phyloP scores from a whole-genome alignment of 148 eudicot species.

The Cornus florida region DNA sequence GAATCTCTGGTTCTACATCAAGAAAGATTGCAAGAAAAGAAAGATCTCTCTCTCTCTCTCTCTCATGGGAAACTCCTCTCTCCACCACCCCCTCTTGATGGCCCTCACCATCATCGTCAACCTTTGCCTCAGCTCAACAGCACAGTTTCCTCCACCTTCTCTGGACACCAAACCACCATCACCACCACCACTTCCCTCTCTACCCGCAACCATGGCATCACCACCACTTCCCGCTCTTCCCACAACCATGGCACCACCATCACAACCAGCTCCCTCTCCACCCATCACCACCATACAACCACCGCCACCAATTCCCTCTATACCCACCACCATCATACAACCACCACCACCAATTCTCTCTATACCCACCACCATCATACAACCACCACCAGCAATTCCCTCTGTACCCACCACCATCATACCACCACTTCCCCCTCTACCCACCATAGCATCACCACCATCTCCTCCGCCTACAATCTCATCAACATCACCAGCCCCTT shows the following conservation, averaged over 20 bases:
- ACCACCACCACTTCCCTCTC: constrained; percentile 4
- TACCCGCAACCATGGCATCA: background rate
- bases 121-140: constrained; percentile 14
- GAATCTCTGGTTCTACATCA: background rate
- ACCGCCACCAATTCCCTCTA: no score
- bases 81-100: constrained; percentile 8
- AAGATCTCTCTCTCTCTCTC: background rate
- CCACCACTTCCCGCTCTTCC: constrained; percentile 17
- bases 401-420: background rate
- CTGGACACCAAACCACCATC: background rate
- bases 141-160: background rate
- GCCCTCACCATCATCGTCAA: constrained; percentile 7
- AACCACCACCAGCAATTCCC: constrained; percentile 3
- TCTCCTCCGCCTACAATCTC: background rate
- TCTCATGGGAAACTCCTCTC: constrained; percentile 1
- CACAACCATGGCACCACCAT: background rate
- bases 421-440: constrained; percentile 1
- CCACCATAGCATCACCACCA: constrained; percentile 2
- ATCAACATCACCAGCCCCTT: background rate
- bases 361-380: background rate
- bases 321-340: background rate
- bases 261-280: background rate
- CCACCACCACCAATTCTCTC: no score
- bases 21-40: no score
- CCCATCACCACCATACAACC: background rate